These are phyloP conservation scores for Kwoniella dendrophila DNA, from an alignment of 768 basidiomycete genomes.

Conservation along the genomic window DNA sequence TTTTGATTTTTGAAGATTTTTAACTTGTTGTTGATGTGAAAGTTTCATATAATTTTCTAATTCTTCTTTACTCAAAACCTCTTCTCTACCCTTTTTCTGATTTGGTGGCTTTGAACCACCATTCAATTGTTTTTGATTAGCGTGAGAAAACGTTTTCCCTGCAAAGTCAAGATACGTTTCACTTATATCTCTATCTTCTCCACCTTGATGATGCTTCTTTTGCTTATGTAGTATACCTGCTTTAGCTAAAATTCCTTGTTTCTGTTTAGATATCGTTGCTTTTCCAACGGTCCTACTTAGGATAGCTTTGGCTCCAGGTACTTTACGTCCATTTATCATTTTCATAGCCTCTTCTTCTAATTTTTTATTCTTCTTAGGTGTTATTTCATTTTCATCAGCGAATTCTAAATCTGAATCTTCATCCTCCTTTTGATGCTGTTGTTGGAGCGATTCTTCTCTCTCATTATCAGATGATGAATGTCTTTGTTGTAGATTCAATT, in stretches of 20 bases:
- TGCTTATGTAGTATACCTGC: conserved; percentile 26
- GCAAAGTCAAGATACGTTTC: conserved; percentile 40
- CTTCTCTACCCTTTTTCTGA: conserved; percentile 34
- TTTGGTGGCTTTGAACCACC: conserved; percentile 37
- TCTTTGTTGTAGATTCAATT: conserved; percentile 6
- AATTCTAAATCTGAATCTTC: conserved; percentile 14
- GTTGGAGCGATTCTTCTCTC: too few relatives aligned
- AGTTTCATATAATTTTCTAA: conserved; percentile 12
- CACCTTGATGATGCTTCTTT: conserved; percentile 3
- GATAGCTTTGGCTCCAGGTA: conserved; percentile 33
- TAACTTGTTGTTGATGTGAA: conserved; percentile 26
- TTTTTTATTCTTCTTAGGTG: conserved; percentile 9
- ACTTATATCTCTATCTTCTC: conserved; percentile 17
- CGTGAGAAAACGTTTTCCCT: conserved; percentile 33
- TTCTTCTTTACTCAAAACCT: conserved; percentile 9
- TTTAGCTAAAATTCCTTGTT: conserved; percentile 20
- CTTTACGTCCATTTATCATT: neutral
- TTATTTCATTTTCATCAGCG: conserved; percentile 7
- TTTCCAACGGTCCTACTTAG: conserved; percentile 8
- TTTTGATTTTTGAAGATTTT: too few relatives aligned
- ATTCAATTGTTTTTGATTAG: conserved; percentile 24
- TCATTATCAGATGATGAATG: conserved; percentile 8
- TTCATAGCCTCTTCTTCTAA: neutral
- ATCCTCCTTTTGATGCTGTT: neutral
- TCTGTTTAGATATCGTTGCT: conserved; percentile 23